Evolutionary conservation across 306 rosid genomes (phyloP), one percentile per base, ranked within the genome.

Genomic region (Cajanus cajan): DNA sequence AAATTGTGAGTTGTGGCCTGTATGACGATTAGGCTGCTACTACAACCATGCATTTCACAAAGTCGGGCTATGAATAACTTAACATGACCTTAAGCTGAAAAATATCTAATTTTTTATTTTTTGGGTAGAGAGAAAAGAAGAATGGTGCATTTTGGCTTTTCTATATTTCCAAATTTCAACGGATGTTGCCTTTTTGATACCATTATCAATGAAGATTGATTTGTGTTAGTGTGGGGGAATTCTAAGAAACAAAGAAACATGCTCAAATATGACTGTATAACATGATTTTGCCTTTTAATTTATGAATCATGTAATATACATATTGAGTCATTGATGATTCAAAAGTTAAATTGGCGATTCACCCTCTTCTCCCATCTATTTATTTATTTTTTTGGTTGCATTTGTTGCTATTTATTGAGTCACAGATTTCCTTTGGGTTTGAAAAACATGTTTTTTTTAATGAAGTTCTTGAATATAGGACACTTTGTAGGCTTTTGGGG

Each of bases 401-500:
- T 59, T 16, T 44, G 21, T 80, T 41, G 28, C 19, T 18, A 50
- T 54, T 28, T 34, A 16, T 40, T 31, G 31, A 10, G 0, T 39
- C 10, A 4, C 8, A 19, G 22, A 8, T 80, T 55, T 28, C 25
- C 12, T 41, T 6, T 50, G 51, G 68, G 62, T 28, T 41, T 64
- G 65, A 18, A 9, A 51, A 13, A 18, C 36, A 15, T 7, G 24
- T 19, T 4, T 33, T 74, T 19, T 36, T 28, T 19, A 16, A 39
- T 68, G 50, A 50, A 48, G 6, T 77, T 50, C 57, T 69, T 39
- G 12, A 18, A 37, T 24, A n/a, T 55, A 13, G 50, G 71, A 55
- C 68, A 10, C 31, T 59, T 69, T 14, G 12, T 14, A 5, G 74
- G 67, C 16, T 77, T 77, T 9, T 50, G 66, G 82, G 34, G 59